phyloP scores from a whole-genome alignment of 352 stramenopile genomes.

The Pythium dissimile region DNA sequence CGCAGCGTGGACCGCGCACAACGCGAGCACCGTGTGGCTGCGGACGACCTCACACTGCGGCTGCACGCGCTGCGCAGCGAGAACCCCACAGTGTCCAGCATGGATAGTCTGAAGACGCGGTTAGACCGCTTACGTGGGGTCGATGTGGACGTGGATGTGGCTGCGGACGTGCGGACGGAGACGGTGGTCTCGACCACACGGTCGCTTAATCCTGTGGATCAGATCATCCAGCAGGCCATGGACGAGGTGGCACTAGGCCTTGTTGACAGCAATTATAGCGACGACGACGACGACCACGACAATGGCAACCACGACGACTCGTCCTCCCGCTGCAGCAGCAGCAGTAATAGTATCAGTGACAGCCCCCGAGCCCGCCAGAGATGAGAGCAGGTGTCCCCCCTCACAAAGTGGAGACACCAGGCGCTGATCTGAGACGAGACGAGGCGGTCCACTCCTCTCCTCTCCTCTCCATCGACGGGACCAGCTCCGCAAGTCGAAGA shows the following conservation, averaged over 20 bases:
- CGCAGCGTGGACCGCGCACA: conserved; percentile 20
- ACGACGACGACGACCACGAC: conserved; percentile 16
- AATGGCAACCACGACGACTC: conserved; percentile 8
- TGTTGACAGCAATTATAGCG: conserved; percentile 22
- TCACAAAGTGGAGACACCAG: too few species aligned
- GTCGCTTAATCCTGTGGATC: conserved; percentile 20
- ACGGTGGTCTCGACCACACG: neutral
- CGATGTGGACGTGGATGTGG: conserved; percentile 6
- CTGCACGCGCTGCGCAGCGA: conserved; percentile 55
- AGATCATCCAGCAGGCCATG: conserved; percentile 54
- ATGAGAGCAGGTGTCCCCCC: too few species aligned
- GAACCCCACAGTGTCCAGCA: conserved; percentile 12
- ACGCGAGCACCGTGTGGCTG: conserved; percentile 9
- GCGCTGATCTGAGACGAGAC: too few species aligned
- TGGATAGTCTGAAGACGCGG: conserved; percentile 32
- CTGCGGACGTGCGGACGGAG: conserved; percentile 9
- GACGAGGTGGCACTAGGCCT: conserved; percentile 62
- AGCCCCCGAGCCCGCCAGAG: too few species aligned
- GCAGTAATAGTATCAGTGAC: too few species aligned
- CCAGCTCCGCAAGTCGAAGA: too few species aligned
- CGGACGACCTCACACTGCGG: conserved; percentile 30
- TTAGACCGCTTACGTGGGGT: conserved; percentile 32
- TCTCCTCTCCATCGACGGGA: too few species aligned
- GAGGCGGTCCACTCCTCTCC: too few species aligned
- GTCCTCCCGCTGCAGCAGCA: conserved; percentile 9